phyloP scores from a whole-genome alignment of 768 basidiomycete genomes.

The Naganishia vaughanmartiniae region DNA sequence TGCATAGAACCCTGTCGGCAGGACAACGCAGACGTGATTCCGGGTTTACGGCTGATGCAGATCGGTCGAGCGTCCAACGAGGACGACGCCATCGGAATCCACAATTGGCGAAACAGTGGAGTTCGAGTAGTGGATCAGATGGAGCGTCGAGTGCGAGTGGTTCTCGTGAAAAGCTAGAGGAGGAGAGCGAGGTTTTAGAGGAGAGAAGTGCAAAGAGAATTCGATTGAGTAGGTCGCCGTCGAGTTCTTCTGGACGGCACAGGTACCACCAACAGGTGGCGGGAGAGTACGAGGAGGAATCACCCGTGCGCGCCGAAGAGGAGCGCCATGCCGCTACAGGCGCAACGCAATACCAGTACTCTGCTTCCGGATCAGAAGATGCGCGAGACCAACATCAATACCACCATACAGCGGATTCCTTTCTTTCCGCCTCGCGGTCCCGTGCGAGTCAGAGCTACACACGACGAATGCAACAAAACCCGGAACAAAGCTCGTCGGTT shows the following conservation, averaged over 20 bases:
- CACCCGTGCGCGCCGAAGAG: not conserved
- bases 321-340: not conserved
- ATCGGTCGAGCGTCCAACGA: not conserved
- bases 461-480: not conserved
- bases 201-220: slow-evolving; percentile 29
- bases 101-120: slow-evolving; percentile 17
- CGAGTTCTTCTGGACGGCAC: not conserved
- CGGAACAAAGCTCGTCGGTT: not conserved
- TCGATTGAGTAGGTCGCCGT: slow-evolving; percentile 11
- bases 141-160: not conserved
- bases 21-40: not conserved
- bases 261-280: not conserved
- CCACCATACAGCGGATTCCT: not conserved
- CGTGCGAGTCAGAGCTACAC: slow-evolving; percentile 17
- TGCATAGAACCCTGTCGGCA: not conserved
- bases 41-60: not conserved
- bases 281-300: not conserved
- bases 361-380: slow-evolving; percentile 19
- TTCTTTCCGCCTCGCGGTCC: slow-evolving; percentile 18
- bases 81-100: not conserved
- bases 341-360: not conserved
- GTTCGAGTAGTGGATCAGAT: slow-evolving; percentile 21
- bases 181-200: slow-evolving; percentile 3
- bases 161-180: not conserved
- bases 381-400: slow-evolving; percentile 15